These are phyloP conservation scores for Leccinum aurantiacum DNA, from an alignment of 768 basidiomycete species.

Conservation along the genomic window DNA sequence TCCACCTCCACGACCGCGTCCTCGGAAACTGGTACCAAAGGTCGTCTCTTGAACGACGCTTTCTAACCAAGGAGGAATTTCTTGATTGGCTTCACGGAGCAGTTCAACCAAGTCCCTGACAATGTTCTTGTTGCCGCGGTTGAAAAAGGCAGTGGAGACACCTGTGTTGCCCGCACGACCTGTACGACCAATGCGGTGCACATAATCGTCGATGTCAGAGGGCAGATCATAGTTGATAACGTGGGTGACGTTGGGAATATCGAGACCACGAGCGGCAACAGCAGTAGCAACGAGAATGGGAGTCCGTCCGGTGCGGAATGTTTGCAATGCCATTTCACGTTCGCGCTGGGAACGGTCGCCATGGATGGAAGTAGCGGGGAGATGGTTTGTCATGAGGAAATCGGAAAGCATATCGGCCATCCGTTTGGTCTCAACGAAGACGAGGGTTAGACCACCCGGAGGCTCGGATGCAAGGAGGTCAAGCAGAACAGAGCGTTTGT, in stretches of 20 bases:
- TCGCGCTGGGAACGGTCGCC: constrained; percentile 98
- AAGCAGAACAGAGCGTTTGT: constrained; percentile 95
- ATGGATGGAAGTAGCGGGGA: constrained; percentile 95
- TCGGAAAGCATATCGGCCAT: constrained; percentile 99
- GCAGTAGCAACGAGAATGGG: constrained; percentile 98
- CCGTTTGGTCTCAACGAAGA: constrained; percentile 99
- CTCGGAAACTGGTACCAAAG: constrained; percentile 58
- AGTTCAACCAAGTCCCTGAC: constrained; percentile 91
- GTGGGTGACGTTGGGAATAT: constrained; percentile 99
- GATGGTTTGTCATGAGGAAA: constrained; percentile 79
- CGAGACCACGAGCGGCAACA: constrained; percentile 97
- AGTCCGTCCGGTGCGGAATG: constrained; percentile 92
- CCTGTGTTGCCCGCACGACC: constrained; percentile 99
- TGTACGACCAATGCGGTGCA: constrained; percentile 96
- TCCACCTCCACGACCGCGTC: constrained; percentile 54
- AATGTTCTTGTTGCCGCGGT: constrained; percentile 89
- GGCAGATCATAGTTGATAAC: constrained; percentile 99
- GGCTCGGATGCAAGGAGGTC: constrained; percentile 84
- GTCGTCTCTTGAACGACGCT: constrained; percentile 79
- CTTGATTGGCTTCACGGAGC: constrained; percentile 94
- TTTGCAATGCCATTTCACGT: constrained; percentile 92
- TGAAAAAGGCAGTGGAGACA: constrained; percentile 94
- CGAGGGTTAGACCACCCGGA: constrained; percentile 77
- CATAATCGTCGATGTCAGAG: constrained; percentile 98
- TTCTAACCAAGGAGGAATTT: constrained; percentile 89